Percentiles rank a stretch among this genome's conserved stretches.
These are phyloP conservation scores for Posidonia oceanica DNA, from an alignment of 116 monocot species.

Conservation along the genomic window DNA sequence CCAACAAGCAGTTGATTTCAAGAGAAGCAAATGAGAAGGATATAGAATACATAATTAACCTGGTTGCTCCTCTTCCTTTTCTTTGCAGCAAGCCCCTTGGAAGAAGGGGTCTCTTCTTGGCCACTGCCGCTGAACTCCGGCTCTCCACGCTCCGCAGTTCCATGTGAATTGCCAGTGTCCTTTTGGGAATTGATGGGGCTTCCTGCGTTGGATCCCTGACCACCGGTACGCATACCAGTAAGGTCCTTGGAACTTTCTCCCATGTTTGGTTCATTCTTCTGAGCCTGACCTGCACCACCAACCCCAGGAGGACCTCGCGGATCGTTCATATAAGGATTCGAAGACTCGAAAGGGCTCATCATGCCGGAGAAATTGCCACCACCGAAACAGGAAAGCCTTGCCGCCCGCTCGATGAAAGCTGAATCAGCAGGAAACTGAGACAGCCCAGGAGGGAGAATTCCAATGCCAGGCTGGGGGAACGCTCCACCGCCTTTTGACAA, in stretches of 20 bases:
- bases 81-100: constrained; percentile 25
- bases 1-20: not conserved
- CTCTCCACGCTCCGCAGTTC: constrained; percentile 18
- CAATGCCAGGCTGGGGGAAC: constrained; percentile 9
- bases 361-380: constrained; percentile 16
- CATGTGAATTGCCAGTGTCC: constrained; percentile 16
- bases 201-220: constrained; percentile 10
- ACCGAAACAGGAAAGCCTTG: constrained; percentile 62
- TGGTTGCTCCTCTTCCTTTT: constrained; percentile 51
- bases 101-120: constrained; percentile 20
- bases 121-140: constrained; percentile 35
- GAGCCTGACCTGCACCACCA: constrained; percentile 10
- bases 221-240: not conserved
- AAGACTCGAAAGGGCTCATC: constrained; percentile 17
- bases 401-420: constrained; percentile 65
- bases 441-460: constrained; percentile 34
- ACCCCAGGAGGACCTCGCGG: not conserved
- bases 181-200: constrained; percentile 17
- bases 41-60: constrained; percentile 18
- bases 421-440: constrained; percentile 60
- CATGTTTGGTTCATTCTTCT: constrained; percentile 14
- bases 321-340: constrained; percentile 6
- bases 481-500: constrained; percentile 16
- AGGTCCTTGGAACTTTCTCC: constrained; percentile 11
- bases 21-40: not conserved